Conservation (phyloP, 495 filamentous ascomycete genomes). For the Aspergillus olivimuriae region DNA sequence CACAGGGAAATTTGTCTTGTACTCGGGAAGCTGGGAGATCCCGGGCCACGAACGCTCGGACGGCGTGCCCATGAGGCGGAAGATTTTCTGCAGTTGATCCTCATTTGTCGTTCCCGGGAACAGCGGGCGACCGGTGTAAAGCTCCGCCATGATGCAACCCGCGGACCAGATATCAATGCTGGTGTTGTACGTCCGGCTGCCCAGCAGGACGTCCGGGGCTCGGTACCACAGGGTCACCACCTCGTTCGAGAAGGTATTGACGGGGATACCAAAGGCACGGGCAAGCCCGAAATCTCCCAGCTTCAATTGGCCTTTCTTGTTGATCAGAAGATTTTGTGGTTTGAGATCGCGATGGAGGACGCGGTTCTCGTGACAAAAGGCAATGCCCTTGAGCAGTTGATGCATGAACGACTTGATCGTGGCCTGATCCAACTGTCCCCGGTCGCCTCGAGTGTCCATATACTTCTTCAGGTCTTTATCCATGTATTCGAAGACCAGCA, state of each 20-base stretch:
- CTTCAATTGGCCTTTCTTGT: constrained; percentile 84
- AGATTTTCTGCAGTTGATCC: constrained; percentile 91
- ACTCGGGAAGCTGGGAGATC: constrained; percentile 84
- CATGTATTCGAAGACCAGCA: constrained; percentile 99
- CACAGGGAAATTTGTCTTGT: constrained; percentile 88
- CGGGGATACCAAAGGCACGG: constrained; percentile 89
- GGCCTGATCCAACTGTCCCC: constrained; percentile 72
- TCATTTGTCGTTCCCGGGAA: constrained; percentile 96
- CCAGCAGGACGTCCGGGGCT: constrained; percentile 86
- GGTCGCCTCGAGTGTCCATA: constrained; percentile 86
- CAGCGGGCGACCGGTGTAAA: constrained; percentile 88
- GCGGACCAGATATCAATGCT: constrained; percentile 98
- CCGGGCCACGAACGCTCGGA: constrained; percentile 90
- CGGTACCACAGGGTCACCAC: constrained; percentile 97
- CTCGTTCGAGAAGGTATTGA: constrained; percentile 98
- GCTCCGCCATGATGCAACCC: constrained; percentile 97
- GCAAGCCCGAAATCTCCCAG: constrained; percentile 94
- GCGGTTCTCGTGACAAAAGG: constrained; percentile 93
- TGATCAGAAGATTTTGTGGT: constrained; percentile 92
- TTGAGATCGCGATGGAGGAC: constrained; percentile 95
- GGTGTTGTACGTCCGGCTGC: constrained; percentile 89
- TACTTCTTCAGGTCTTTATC: constrained; percentile 99
- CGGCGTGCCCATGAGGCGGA: constrained; percentile 94
- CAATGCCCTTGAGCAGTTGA: constrained; percentile 87
- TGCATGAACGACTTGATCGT: constrained; percentile 98